phyloP scores from a whole-genome alignment of 768 basidiomycete species.

The Xerocomellus intermedius region DNA sequence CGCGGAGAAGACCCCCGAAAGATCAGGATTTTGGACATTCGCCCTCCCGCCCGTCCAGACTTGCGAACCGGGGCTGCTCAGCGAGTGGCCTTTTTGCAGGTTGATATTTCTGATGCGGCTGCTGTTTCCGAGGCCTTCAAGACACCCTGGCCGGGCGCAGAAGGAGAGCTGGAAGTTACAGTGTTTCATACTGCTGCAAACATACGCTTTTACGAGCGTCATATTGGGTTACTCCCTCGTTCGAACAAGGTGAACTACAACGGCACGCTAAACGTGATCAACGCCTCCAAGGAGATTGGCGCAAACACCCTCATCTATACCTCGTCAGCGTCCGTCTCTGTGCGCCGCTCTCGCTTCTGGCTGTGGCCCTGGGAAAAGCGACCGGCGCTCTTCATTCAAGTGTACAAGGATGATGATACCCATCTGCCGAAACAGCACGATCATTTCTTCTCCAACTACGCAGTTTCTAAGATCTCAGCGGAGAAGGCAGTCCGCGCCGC shows the following conservation, averaged over 20 bases:
- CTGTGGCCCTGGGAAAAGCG: constrained; percentile 75
- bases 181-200: constrained; percentile 77
- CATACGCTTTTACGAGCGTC: constrained; percentile 76
- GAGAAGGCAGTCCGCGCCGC: constrained; percentile 49
- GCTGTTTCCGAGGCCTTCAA: constrained; percentile 61
- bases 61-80: constrained; percentile 50
- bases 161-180: constrained; percentile 41
- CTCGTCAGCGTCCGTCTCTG: constrained; percentile 65
- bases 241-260: constrained; percentile 64
- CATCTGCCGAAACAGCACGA: constrained; percentile 51
- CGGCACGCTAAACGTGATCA: constrained; percentile 67
- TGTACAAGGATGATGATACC: constrained; percentile 59
- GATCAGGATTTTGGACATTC: constrained; percentile 68
- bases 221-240: constrained; percentile 44
- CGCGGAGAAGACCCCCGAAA: constrained; percentile 67
- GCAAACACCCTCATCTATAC: constrained; percentile 65
- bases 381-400: constrained; percentile 58
- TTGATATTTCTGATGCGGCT: constrained; percentile 53
- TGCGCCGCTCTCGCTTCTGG: constrained; percentile 58
- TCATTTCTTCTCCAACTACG: constrained; percentile 78
- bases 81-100: constrained; percentile 55
- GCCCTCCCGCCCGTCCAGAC: constrained; percentile 56
- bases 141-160: constrained; percentile 55
- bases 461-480: constrained; percentile 58
- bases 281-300: constrained; percentile 53